A percentile compares a stretch with the other conserved stretches of the same genome.
Evolutionary conservation across 2,329 filamentous ascomycete species (phyloP).

Genomic region (Diaporthe citrichinensis): DNA sequence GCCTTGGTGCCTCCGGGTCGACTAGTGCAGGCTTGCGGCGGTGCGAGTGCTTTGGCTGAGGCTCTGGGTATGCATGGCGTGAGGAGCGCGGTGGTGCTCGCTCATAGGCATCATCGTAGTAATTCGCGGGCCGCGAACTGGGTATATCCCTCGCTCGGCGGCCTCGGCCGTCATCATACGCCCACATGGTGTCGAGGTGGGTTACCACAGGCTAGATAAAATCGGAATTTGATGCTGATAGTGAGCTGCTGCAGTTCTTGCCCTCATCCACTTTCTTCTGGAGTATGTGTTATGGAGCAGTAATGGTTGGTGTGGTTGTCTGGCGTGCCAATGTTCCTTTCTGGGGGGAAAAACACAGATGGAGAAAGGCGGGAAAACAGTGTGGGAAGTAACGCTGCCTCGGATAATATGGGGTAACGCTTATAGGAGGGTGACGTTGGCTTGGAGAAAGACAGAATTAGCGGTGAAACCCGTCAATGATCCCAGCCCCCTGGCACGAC

Average conservation of each 20-base stretch:
- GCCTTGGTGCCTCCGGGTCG: constrained; percentile 14
- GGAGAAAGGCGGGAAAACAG: neutral
- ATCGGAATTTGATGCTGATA: neutral
- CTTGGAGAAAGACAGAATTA: constrained; percentile 28
- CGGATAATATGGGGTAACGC: constrained; percentile 13
- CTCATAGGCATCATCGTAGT: constrained; percentile 36
- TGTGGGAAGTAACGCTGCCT: constrained; percentile 18
- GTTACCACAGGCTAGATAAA: neutral
- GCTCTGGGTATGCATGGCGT: constrained; percentile 15
- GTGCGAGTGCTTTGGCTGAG: constrained; percentile 14
- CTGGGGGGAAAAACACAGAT: neutral
- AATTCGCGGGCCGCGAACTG: constrained; percentile 30
- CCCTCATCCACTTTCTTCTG: neutral
- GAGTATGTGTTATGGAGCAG: neutral
- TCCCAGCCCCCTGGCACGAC: constrained; percentile 26
- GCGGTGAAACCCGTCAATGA: constrained; percentile 32
- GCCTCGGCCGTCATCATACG: constrained; percentile 38
- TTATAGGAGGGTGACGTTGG: constrained; percentile 25
- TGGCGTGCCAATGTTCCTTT: neutral
- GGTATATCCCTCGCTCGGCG: constrained; percentile 38
- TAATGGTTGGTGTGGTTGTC: neutral
- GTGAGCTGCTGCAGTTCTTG: neutral
- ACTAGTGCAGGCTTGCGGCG: constrained; percentile 37
- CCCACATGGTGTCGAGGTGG: constrained; percentile 25
- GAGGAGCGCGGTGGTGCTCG: constrained; percentile 33